A percentile compares a stretch with the other conserved stretches of the same genome.
Conservation (phyloP, 2,329 filamentous ascomycete species). For the Knufia petricola region DNA sequence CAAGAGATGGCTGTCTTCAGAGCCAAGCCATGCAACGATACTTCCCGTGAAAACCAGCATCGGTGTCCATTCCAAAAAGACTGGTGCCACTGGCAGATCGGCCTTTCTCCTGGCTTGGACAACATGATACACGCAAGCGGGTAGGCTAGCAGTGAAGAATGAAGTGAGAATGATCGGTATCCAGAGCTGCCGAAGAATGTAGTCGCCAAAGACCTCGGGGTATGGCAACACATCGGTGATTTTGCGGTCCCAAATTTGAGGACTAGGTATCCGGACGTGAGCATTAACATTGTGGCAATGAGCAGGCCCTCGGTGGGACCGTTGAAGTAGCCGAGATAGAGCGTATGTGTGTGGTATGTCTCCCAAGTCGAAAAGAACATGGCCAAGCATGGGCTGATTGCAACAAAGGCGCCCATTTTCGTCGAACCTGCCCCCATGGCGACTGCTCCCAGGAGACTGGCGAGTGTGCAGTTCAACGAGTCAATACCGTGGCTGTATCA, state of each 20-base stretch:
- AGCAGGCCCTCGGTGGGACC: conserved; percentile 92
- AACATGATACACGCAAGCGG: conserved; percentile 84
- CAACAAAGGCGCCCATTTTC: conserved; percentile 79
- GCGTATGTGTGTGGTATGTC: conserved; percentile 94
- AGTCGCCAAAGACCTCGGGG: conserved; percentile 54
- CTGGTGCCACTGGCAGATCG: conserved; percentile 64
- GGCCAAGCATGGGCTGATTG: conserved; percentile 78
- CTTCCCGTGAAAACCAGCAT: conserved; percentile 71
- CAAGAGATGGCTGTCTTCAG: conserved; percentile 73
- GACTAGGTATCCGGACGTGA: conserved; percentile 77
- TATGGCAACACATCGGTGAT: conserved; percentile 61
- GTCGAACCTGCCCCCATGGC: conserved; percentile 86
- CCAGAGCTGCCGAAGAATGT: conserved; percentile 82
- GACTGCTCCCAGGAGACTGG: conserved; percentile 78
- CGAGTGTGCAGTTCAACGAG: conserved; percentile 92
- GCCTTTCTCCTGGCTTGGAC: conserved; percentile 61
- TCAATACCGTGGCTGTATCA: conserved; percentile 75
- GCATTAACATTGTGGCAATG: conserved; percentile 78
- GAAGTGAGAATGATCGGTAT: conserved; percentile 58
- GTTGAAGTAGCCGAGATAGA: conserved; percentile 94
- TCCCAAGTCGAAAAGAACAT: conserved; percentile 99
- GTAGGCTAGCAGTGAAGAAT: conserved; percentile 65
- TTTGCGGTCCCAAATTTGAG: conserved; percentile 72
- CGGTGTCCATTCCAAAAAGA: conserved; percentile 90
- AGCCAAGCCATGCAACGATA: conserved; percentile 77